Evolutionary conservation across 192 early-diverging fungal genomes (phyloP).

Genomic region (Funneliformis geosporum): DNA sequence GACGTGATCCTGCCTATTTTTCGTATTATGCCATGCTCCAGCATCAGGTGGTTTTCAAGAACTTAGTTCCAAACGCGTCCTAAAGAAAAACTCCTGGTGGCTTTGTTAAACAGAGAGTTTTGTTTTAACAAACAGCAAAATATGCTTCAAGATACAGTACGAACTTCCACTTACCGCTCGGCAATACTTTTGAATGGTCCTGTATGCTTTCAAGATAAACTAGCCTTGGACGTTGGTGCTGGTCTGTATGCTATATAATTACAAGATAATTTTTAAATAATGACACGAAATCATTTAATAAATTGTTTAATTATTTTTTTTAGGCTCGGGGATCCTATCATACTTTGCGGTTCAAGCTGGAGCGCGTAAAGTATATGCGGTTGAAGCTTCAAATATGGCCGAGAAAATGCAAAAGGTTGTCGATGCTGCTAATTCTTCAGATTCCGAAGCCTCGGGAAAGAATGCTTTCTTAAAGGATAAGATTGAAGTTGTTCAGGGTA

Average conservation of each 20-base stretch:
- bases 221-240: constrained; percentile 93
- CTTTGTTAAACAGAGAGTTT: constrained; percentile 35
- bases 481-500: constrained; percentile 80
- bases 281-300: background rate
- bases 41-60: constrained; percentile 62
- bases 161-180: constrained; percentile 92
- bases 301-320: background rate
- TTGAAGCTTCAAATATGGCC: constrained; percentile 96
- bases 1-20: constrained; percentile 72
- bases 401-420: constrained; percentile 84
- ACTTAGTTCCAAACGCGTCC: constrained; percentile 22
- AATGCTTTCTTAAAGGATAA: constrained; percentile 77
- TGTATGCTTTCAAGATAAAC: constrained; percentile 73
- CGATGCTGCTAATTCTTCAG: constrained; percentile 58
- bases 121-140: constrained; percentile 81
- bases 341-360: constrained; percentile 96
- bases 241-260: constrained; percentile 38
- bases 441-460: constrained; percentile 48
- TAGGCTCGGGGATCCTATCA: constrained; percentile 87
- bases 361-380: constrained; percentile 90
- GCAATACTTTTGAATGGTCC: constrained; percentile 84
- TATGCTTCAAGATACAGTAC: constrained; percentile 94
- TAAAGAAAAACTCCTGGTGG: constrained; percentile 18
- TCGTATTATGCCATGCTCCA: constrained; percentile 82
- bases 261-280: background rate